phyloP scores from a whole-genome alignment of 1,284 basidiomycete genomes.

The Boletus semigastroideus region DNA sequence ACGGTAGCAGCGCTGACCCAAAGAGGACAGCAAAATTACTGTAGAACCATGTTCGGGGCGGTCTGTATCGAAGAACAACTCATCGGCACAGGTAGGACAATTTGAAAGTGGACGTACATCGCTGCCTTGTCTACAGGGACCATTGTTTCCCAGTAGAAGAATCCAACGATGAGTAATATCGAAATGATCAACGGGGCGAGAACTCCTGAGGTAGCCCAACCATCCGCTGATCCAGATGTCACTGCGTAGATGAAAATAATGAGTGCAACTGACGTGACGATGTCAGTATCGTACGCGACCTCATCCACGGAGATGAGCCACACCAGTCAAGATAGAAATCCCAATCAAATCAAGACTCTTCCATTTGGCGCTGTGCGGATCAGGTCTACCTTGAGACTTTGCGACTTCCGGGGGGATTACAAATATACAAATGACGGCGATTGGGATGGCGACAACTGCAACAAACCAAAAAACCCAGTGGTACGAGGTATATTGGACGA shows the following conservation, averaged over 20 bases:
- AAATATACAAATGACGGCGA: not conserved
- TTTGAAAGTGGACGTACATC: not conserved
- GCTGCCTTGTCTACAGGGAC: not conserved
- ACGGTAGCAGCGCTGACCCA: not conserved
- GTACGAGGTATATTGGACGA: not conserved
- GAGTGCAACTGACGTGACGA: constrained; percentile 15
- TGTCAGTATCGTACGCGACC: not conserved
- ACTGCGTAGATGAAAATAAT: constrained; percentile 51
- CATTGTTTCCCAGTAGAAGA: constrained; percentile 3
- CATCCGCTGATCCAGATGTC: constrained; percentile 44
- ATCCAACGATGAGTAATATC: not conserved
- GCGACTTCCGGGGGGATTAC: not conserved
- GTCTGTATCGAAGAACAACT: not conserved
- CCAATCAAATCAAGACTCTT: not conserved
- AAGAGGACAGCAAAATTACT: not conserved
- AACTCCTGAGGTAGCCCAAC: constrained; percentile 43
- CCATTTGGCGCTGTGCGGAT: not conserved
- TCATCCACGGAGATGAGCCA: not conserved
- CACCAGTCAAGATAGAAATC: not conserved
- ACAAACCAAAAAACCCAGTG: not conserved
- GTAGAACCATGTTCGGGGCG: constrained; percentile 4
- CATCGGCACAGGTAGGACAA: not conserved
- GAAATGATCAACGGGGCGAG: constrained; percentile 34
- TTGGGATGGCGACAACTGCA: not conserved
- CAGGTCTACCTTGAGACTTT: not conserved